Percentiles rank a stretch among this genome's conserved stretches.
These are phyloP conservation scores for Uncinocarpus reesii DNA, from an alignment of 2,329 filamentous ascomycete species.

Conservation along the genomic window DNA sequence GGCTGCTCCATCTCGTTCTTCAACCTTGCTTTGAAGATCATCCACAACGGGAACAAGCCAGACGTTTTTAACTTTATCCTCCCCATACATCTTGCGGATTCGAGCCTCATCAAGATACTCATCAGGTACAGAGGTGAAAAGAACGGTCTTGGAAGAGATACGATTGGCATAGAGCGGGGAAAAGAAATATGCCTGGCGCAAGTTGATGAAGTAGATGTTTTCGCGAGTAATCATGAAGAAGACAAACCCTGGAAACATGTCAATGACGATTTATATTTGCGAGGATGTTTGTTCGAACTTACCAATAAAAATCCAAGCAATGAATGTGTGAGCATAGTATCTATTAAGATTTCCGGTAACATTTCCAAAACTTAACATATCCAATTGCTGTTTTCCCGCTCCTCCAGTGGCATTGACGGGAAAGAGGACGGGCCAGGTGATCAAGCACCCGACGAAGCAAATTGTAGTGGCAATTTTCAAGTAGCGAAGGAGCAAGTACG, in stretches of 20 bases:
- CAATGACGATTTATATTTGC: background rate
- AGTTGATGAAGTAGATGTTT: conserved; percentile 80
- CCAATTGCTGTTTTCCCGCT: conserved; percentile 53
- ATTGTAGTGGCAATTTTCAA: conserved; percentile 68
- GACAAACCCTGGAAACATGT: conserved; percentile 47
- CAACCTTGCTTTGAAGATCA: conserved; percentile 68
- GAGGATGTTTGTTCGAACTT: conserved; percentile 15
- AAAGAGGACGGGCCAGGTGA: conserved; percentile 83
- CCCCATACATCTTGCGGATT: conserved; percentile 68
- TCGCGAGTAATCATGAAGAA: conserved; percentile 82
- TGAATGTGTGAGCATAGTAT: conserved; percentile 71
- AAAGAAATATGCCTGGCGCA: conserved; percentile 83
- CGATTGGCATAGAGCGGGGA: conserved; percentile 75
- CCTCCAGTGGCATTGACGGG: conserved; percentile 81
- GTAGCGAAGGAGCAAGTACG: conserved; percentile 82
- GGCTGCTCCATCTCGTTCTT: conserved; percentile 68
- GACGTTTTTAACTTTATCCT: conserved; percentile 64
- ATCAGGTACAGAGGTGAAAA: conserved; percentile 75
- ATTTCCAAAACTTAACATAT: conserved; percentile 71
- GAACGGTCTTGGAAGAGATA: conserved; percentile 79
- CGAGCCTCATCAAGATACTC: conserved; percentile 67
- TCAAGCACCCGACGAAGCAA: conserved; percentile 68
- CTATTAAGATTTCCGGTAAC: conserved; percentile 51
- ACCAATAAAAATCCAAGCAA: conserved; percentile 71
- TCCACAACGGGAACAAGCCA: conserved; percentile 74